Conservation (phyloP, 2,329 filamentous ascomycete species). For the Trichophyton rubrum region DNA sequence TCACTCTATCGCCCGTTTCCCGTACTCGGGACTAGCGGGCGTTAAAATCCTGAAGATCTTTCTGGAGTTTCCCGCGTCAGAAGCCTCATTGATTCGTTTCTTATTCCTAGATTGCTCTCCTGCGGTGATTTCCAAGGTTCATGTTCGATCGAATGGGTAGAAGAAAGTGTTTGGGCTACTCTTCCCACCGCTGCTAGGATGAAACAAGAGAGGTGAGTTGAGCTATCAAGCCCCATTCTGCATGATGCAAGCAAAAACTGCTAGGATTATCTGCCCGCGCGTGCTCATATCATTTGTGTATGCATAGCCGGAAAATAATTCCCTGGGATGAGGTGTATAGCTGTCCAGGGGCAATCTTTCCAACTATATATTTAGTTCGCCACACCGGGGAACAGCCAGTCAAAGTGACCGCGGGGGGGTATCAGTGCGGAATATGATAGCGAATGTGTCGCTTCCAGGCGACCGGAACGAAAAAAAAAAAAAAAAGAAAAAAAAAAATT, state of each 20-base stretch:
- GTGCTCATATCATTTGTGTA: not conserved
- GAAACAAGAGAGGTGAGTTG: not conserved
- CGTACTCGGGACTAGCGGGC: constrained; percentile 1
- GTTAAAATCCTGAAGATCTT: not conserved
- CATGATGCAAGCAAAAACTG: not conserved
- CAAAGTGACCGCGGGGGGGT: not conserved
- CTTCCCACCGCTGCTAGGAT: not conserved
- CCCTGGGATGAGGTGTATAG: not conserved
- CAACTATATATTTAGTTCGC: not conserved
- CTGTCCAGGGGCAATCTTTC: not conserved
- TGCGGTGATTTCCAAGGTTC: not conserved
- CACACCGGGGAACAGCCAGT: not conserved
- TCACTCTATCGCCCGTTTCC: not conserved
- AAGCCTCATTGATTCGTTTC: not conserved
- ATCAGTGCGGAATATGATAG: not conserved
- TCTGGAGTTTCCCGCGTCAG: constrained; percentile 1
- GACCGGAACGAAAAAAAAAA: not conserved
- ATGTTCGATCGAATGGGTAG: not conserved
- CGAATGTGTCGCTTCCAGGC: not conserved
- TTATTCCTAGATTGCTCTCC: not conserved
- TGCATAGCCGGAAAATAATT: not conserved
- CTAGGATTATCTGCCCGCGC: not conserved
- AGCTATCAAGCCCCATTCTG: not conserved
- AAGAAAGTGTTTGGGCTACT: not conserved
- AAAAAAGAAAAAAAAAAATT: no score